A percentile compares a stretch with the other conserved stretches of the same genome.
Conservation (phyloP, 192 early-diverging fungal genomes). For the Martensiomyces pterosporus region DNA sequence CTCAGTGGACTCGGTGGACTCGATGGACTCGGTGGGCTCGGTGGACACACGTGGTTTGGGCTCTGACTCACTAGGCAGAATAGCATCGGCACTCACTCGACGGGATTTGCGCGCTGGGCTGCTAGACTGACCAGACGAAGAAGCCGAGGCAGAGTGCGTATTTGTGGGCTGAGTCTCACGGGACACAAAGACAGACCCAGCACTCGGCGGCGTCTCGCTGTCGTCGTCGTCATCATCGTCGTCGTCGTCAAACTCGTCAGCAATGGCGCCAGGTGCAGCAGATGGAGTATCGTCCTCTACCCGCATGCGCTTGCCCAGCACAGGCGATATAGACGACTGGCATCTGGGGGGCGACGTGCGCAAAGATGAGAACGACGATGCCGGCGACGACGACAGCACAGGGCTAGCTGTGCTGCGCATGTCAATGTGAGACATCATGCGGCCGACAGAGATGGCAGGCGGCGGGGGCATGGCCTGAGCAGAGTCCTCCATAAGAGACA, state of each 20-base stretch:
- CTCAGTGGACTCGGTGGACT: no score
- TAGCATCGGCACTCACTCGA: background rate
- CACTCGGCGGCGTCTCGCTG: conserved; percentile 1
- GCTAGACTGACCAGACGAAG: no score
- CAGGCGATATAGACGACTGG: background rate
- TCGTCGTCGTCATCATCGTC: conserved; percentile 14
- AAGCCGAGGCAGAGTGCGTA: no score
- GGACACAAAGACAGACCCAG: no score
- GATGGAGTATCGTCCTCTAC: no score
- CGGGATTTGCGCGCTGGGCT: background rate
- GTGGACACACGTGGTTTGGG: no score
- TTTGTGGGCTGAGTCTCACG: no score
- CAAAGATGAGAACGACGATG: background rate
- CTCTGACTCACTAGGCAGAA: background rate
- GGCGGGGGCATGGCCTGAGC: background rate
- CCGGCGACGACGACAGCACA: background rate
- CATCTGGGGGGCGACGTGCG: background rate
- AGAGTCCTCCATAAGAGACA: no score
- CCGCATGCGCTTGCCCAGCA: conserved; percentile 6
- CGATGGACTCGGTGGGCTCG: no score
- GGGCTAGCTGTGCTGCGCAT: background rate
- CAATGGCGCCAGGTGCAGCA: background rate
- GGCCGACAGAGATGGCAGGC: background rate
- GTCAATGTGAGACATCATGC: no score
- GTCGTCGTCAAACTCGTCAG: conserved; percentile 12